Base-by-base conservation (phyloP, 2,329 filamentous ascomycete genomes). In the Penicillium sp. region DNA sequence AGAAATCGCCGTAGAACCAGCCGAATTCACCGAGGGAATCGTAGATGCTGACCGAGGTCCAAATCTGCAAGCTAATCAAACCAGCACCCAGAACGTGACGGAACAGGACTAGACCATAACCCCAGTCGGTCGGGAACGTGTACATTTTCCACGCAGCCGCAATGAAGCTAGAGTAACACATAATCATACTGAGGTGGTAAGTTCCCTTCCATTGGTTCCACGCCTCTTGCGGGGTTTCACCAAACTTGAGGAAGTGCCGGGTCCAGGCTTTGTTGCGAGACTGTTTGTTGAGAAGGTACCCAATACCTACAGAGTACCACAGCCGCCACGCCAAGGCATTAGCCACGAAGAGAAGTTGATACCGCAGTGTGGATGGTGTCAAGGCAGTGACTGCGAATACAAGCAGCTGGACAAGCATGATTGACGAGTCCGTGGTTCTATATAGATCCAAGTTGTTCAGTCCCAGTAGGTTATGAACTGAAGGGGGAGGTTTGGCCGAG, bases 1-100 rank as follows among this genome's bases (percentile, higher is more conserved):
- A 98, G 82, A 98, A 99, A 76, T 99, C 95, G 19, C 95, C 95
- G 73, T 93, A 98, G 83, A 98, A 98, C 94, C 94, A 99, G 70
- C 95, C 95, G 72, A 98, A 99, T 74, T 99, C 95, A 60, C 95
- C 95, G 0, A 99, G 87, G 1, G 92, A 96, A 55, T 97, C 93
- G 76, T 98, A 96, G 68, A 98, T 93, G 76, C 93, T 97, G 67
- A 91, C 83, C 1, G 92, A 90, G 1, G 93, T 97, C 95, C 95
- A 99, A 19, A 96, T 79, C 73, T 99, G 95, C 55, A 99, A 84
- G 12, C 90, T 88, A 62, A 98, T 88, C 66, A 98, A 82, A 56
- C 91, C 87, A 54, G 86, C 83, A 47, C 95, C 95, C 37, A 98
- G 75, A 28, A 97, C 91, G 73, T 98, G 95, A 74, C 93, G 90